Percentiles rank a stretch among this genome's conserved stretches.
These are phyloP conservation scores for Termitomyces sp. DNA, from an alignment of 768 basidiomycete species.

Conservation along the genomic window DNA sequence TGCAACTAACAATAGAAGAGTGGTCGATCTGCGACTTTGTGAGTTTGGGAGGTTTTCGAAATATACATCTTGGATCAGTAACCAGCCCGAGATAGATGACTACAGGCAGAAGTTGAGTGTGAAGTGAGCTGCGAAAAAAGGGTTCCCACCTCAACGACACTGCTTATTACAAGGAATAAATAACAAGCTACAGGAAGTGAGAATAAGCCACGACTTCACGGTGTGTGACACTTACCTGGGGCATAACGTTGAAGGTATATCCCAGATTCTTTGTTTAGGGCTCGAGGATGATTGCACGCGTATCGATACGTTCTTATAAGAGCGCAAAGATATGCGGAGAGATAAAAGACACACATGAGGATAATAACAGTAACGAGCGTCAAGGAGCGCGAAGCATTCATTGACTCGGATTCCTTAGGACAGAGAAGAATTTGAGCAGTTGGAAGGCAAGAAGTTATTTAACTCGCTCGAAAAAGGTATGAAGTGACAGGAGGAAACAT, in stretches of 20 bases:
- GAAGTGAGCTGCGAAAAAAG: background rate
- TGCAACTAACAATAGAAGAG: constrained; percentile 41
- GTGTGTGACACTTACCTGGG: constrained; percentile 33
- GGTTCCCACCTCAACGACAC: constrained; percentile 38
- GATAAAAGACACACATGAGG: constrained; percentile 16
- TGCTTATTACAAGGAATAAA: constrained; percentile 40
- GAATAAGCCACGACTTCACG: background rate
- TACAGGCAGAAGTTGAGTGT: constrained; percentile 16
- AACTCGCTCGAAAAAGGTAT: background rate
- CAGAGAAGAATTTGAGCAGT: background rate
- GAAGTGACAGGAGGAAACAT: too few species aligned
- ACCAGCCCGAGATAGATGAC: constrained; percentile 54
- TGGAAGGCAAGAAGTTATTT: too few species aligned
- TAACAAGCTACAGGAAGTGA: constrained; percentile 26
- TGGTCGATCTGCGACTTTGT: constrained; percentile 34
- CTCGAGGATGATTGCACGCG: constrained; percentile 36
- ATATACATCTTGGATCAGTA: constrained; percentile 50
- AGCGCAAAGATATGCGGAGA: constrained; percentile 42
- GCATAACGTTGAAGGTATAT: constrained; percentile 42
- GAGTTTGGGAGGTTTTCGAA: constrained; percentile 47
- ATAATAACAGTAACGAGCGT: constrained; percentile 13
- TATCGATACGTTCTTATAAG: constrained; percentile 46
- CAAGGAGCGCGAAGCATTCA: background rate
- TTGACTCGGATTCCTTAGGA: background rate
- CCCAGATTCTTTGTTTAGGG: constrained; percentile 46